Evolutionary conservation across 345 rosid genomes (phyloP).

Genomic region (Salix udensis): DNA sequence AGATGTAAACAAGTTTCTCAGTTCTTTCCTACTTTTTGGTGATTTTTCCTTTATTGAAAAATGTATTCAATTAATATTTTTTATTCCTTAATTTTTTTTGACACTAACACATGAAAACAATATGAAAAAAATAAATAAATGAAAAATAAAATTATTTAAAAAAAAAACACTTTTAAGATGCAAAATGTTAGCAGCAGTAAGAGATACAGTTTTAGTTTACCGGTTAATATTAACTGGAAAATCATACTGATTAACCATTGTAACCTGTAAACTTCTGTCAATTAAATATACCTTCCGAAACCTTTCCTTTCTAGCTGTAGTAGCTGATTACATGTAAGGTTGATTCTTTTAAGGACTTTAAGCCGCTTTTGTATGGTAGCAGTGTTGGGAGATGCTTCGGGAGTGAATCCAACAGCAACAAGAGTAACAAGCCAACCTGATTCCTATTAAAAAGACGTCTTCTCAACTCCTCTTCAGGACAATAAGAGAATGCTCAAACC

Average conservation of each 20-base stretch:
- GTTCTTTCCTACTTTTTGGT: too few relatives aligned
- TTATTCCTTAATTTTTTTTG: too few relatives aligned
- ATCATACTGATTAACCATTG: neutral
- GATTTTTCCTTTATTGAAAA: too few relatives aligned
- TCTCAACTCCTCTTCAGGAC: slow-evolving; percentile 64
- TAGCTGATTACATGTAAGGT: slow-evolving; percentile 54
- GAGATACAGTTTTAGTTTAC: too few relatives aligned
- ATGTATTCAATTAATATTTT: too few relatives aligned
- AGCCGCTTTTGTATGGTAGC: slow-evolving; percentile 66
- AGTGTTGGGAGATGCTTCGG: slow-evolving; percentile 16
- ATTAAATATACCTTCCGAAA: slow-evolving; percentile 39
- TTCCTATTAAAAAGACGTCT: slow-evolving; percentile 55
- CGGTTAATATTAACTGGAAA: too few relatives aligned
- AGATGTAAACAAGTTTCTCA: too few relatives aligned
- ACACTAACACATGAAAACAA: too few relatives aligned
- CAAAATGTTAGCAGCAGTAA: too few relatives aligned
- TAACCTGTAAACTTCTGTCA: neutral
- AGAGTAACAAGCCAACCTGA: slow-evolving; percentile 44
- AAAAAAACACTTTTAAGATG: too few relatives aligned
- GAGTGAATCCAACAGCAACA: neutral
- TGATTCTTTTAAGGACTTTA: slow-evolving; percentile 55
- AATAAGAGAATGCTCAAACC: slow-evolving; percentile 52
- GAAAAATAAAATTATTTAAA: too few relatives aligned
- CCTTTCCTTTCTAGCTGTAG: slow-evolving; percentile 54
- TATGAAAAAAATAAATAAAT: too few relatives aligned